Conservation (phyloP, 2,329 filamentous ascomycete genomes). For the Pseudocercospora pini-densiflorae region DNA sequence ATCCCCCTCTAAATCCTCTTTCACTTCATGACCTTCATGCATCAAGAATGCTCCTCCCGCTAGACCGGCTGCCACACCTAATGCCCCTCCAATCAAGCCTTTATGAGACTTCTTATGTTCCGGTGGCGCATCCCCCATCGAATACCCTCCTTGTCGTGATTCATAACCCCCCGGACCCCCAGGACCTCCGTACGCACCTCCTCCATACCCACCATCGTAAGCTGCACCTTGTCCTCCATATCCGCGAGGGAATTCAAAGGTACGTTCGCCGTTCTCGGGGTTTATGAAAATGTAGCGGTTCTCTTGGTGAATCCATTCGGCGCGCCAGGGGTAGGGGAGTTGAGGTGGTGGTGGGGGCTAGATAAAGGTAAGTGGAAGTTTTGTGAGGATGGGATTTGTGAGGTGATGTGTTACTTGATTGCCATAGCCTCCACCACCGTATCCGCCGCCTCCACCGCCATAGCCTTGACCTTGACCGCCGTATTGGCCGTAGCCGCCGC, state of each 20-base stretch:
- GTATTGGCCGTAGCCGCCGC: constrained; percentile 9
- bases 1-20: constrained; percentile 29
- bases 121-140: constrained; percentile 19
- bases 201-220: constrained; percentile 32
- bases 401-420: not conserved
- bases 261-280: constrained; percentile 51
- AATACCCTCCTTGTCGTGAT: constrained; percentile 20
- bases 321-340: constrained; percentile 49
- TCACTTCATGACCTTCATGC: constrained; percentile 51
- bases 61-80: constrained; percentile 48
- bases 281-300: constrained; percentile 53
- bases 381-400: too few species aligned
- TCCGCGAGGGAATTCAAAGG: constrained; percentile 43
- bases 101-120: constrained; percentile 36
- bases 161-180: constrained; percentile 19
- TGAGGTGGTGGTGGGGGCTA: constrained; percentile 38
- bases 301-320: constrained; percentile 49
- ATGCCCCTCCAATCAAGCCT: constrained; percentile 43
- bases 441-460: constrained; percentile 18
- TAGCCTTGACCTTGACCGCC: constrained; percentile 11
- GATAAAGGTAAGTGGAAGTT: too few species aligned
- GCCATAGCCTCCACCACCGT: constrained; percentile 16
- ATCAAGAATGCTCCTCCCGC: constrained; percentile 51
- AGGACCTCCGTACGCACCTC: constrained; percentile 31
- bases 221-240: constrained; percentile 23